Evolutionary conservation across 176 grass and related monocot species (phyloP), one percentile per base, ranked within the genome.

Genomic region (Phyllostachys edulis): DNA sequence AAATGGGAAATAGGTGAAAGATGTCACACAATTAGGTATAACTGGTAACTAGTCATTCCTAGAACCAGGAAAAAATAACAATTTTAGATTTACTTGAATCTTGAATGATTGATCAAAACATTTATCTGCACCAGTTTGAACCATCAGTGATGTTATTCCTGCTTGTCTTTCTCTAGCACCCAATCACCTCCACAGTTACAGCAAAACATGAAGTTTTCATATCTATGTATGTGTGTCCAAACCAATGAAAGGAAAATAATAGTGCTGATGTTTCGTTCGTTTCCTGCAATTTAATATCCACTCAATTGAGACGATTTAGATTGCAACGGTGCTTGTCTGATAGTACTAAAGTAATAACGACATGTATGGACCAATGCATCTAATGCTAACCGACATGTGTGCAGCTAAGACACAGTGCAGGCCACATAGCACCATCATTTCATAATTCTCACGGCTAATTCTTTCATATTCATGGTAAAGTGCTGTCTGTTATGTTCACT

Each of bases 361-460:
- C 39, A 23, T 75, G 61, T 34, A 29, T 47, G 80, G 80, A 49
- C 55, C 69, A 73, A 36, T 9, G 17, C 68, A 82, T 34, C 39
- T 8, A 60, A 45, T 47, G 80, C 41, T 70, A 61, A 63, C 55
- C n/a, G 27, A 27, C 61, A 76, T 24, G 24, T 9, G 24, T 17
- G 46, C 34, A 38, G 44, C 46, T 80, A 55, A 41, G 78, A n/a
- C 10, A 5, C 55, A 6, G 36, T 24, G 14, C n/a, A 23, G 38
- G 16, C 23, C 67, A 15, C 47, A 14, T 8, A 18, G 23, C 56
- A 44, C 5, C 75, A 77, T 77, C 20, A 0, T 16, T 64, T 16
- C 62, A 36, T 64, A 64, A 16, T 32, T 64, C 5, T 7, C 26
- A 34, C 62, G 27, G 34, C 2, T 6, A 16, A 34, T 7, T 23